These are phyloP conservation scores for Scedosporium apiospermum DNA, from an alignment of 2,329 filamentous ascomycete genomes.

Conservation along the genomic window DNA sequence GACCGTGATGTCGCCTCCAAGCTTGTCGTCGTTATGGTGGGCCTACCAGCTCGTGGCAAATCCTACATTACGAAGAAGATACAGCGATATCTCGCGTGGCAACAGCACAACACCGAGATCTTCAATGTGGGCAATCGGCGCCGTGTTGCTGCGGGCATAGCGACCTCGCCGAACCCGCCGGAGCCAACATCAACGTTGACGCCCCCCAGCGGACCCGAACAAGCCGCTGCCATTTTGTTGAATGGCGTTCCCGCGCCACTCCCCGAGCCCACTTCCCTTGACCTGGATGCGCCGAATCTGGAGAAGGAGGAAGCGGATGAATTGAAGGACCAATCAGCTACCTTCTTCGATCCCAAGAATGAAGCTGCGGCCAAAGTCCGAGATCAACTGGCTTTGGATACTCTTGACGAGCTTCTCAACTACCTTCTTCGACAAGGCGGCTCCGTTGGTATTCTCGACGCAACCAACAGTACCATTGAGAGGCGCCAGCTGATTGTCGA, in stretches of 20 bases:
- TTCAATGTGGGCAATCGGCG: slow-evolving; percentile 96
- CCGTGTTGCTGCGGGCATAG: slow-evolving; percentile 62
- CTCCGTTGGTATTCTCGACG: slow-evolving; percentile 89
- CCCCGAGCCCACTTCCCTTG: slow-evolving; percentile 14
- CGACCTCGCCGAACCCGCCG: slow-evolving; percentile 20
- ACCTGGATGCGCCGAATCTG: slow-evolving; percentile 3
- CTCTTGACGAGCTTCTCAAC: slow-evolving; percentile 82
- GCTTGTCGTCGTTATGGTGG: slow-evolving; percentile 97
- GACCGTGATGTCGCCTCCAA: slow-evolving; percentile 92
- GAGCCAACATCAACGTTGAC: slow-evolving; percentile 17
- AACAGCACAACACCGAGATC: slow-evolving; percentile 89
- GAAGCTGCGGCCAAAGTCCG: slow-evolving; percentile 70
- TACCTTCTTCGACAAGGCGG: slow-evolving; percentile 77
- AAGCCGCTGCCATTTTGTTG: slow-evolving; percentile 47
- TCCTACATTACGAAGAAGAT: slow-evolving; percentile 99
- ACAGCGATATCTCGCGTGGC: slow-evolving; percentile 89
- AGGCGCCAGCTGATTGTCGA: slow-evolving; percentile 77
- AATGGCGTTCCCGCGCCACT: slow-evolving; percentile 37
- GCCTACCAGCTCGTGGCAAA: slow-evolving; percentile 87
- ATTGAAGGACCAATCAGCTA: slow-evolving; percentile 71
- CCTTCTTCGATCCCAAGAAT: slow-evolving; percentile 90
- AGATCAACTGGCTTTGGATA: slow-evolving; percentile 87
- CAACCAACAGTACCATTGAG: slow-evolving; percentile 89
- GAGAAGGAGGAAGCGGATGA: slow-evolving; percentile 5
- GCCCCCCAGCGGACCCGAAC: slow-evolving; percentile 28